Conservation (phyloP, 116 monocot genomes). For the Dioscorea cayenensis region DNA sequence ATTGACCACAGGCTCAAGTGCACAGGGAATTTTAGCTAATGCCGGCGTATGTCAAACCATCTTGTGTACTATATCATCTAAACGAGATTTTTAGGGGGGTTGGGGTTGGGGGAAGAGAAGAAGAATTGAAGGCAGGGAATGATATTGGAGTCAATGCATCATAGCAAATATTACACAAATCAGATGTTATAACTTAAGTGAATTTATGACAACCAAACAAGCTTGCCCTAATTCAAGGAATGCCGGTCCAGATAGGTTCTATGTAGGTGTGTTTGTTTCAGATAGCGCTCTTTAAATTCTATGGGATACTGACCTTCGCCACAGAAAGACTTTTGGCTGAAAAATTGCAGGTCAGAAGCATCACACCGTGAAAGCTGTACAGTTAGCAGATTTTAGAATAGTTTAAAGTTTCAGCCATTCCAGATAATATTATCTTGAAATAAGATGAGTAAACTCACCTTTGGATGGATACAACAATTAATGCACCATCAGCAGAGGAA, state of each 20-base stretch:
- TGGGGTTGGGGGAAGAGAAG: too few relatives aligned
- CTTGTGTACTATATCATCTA: too few relatives aligned
- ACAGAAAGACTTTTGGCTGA: conserved; percentile 30
- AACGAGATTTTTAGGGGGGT: too few relatives aligned
- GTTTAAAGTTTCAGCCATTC: background rate
- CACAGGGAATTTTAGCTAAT: too few relatives aligned
- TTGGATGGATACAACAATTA: conserved; percentile 62
- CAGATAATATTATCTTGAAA: background rate
- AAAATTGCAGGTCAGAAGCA: conserved; percentile 57
- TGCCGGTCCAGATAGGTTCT: background rate
- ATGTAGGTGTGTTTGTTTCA: background rate
- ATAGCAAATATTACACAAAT: too few relatives aligned
- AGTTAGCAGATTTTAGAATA: background rate
- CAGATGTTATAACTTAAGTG: too few relatives aligned
- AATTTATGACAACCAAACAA: too few relatives aligned
- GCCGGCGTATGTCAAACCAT: too few relatives aligned
- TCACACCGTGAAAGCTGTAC: conserved; percentile 67
- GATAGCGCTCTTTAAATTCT: background rate
- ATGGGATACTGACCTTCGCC: conserved; percentile 44
- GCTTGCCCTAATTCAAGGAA: too few relatives aligned
- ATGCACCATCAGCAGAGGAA: conserved; percentile 46
- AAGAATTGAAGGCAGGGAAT: too few relatives aligned
- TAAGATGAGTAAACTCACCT: conserved; percentile 30
- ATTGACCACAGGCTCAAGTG: too few relatives aligned
- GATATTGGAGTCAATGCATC: too few relatives aligned